These are phyloP conservation scores for Fusarium illudens DNA, from an alignment of 2,329 filamentous ascomycete genomes.

Conservation along the genomic window DNA sequence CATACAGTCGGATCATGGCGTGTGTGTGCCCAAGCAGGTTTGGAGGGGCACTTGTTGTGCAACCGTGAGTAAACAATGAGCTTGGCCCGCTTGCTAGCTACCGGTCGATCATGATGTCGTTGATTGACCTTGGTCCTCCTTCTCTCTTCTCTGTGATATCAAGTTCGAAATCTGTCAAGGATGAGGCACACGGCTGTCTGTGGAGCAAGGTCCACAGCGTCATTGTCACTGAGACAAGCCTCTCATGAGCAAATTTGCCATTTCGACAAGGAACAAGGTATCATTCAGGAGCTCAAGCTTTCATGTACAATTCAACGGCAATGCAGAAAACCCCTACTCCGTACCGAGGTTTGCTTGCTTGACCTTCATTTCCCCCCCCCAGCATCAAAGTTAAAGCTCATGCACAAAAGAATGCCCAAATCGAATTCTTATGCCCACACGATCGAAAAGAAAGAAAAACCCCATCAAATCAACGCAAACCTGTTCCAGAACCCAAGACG, in stretches of 20 bases:
- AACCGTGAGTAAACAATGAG: background rate
- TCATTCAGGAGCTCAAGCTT: constrained; percentile 7
- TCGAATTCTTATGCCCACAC: constrained; percentile 8
- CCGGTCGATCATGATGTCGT: background rate
- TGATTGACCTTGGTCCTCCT: background rate
- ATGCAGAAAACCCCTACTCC: constrained; percentile 14
- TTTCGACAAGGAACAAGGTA: constrained; percentile 20
- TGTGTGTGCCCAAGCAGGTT: background rate
- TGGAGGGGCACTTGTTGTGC: background rate
- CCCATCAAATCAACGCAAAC: constrained; percentile 8
- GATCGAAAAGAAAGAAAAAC: background rate
- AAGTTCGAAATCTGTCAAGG: background rate
- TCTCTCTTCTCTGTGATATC: background rate
- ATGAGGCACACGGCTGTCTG: constrained; percentile 13
- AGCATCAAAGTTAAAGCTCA: background rate
- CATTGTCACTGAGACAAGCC: background rate
- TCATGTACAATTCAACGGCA: constrained; percentile 17
- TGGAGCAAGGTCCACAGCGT: background rate
- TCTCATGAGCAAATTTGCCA: background rate
- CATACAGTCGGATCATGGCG: background rate
- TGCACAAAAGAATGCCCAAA: background rate
- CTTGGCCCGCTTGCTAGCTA: background rate
- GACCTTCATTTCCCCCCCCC: background rate
- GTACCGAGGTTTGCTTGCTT: background rate
- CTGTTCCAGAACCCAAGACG: constrained; percentile 26